Evolutionary conservation across 164 flowering plant species (phyloP).

Genomic region (Buxus sempervirens): DNA sequence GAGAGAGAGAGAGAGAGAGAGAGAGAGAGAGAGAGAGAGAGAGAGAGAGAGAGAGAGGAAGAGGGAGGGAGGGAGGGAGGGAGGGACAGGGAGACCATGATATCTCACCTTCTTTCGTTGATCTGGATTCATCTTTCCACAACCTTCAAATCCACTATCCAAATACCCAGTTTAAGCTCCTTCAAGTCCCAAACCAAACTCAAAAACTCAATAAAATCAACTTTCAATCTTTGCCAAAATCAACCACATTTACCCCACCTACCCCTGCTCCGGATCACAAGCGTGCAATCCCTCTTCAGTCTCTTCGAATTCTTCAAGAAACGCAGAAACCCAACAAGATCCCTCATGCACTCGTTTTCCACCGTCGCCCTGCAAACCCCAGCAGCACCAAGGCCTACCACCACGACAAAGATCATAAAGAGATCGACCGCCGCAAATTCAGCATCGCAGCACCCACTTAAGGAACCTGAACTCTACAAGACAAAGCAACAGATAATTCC

Average conservation of each 20-base stretch:
- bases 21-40: too few species aligned
- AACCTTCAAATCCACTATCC: conserved; percentile 5
- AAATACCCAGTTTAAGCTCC: conserved; percentile 1
- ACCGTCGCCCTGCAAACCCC: conserved; percentile 10
- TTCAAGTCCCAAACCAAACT: not conserved
- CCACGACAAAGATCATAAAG: conserved; percentile 27
- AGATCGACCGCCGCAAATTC: conserved; percentile 10
- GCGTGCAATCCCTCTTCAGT: conserved; percentile 47
- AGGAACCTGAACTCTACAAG: not conserved
- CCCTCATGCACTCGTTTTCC: conserved; percentile 47
- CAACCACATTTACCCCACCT: conserved; percentile 88
- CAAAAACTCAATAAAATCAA: conserved; percentile 4
- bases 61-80: too few species aligned
- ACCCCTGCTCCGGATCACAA: conserved; percentile 70
- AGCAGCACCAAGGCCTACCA: conserved; percentile 4
- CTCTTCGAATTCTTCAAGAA: conserved; percentile 34
- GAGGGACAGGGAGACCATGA: too few species aligned
- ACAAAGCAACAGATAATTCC: not conserved
- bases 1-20: too few species aligned
- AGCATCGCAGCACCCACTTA: conserved; percentile 13
- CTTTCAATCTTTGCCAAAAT: conserved; percentile 7
- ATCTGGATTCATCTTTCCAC: conserved; percentile 64
- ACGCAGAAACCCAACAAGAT: conserved; percentile 33
- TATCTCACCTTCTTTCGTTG: conserved; percentile 72
- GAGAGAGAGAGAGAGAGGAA: too few species aligned